A percentile compares a stretch with the other conserved stretches of the same genome.
phyloP scores from a whole-genome alignment of 139 green algal genomes.

The Closterium sp. region DNA sequence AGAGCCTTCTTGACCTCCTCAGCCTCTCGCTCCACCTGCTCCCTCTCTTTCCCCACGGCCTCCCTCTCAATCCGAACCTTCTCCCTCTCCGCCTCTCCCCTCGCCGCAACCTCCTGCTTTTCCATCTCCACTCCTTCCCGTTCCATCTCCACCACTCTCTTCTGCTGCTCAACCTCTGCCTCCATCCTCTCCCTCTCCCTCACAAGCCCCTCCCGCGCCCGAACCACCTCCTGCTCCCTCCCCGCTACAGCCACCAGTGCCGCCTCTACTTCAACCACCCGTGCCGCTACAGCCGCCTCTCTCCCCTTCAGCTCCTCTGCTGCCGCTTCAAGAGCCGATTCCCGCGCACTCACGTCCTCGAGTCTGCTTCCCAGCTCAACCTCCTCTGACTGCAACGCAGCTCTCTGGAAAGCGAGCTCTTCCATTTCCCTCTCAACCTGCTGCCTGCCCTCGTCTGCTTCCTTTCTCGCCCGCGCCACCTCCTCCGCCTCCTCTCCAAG shows the following conservation, averaged over 20 bases:
- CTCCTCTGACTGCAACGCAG: not conserved
- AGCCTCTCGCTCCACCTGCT: not conserved
- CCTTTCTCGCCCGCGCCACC: not conserved
- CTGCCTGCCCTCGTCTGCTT: not conserved
- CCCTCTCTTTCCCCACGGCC: not conserved
- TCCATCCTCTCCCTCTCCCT: not conserved
- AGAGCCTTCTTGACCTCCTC: not conserved
- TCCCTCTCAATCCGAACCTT: not conserved
- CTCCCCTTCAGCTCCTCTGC: not conserved
- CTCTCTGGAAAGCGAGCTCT: not conserved
- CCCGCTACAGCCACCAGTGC: not conserved
- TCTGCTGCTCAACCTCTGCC: not conserved
- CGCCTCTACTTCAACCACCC: not conserved
- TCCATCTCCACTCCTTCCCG: not conserved
- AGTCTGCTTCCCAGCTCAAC: not conserved
- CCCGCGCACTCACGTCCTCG: not conserved
- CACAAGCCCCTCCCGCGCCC: not conserved
- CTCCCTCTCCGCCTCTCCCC: not conserved
- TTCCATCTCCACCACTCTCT: not conserved
- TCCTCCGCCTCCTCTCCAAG: not conserved
- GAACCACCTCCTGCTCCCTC: not conserved
- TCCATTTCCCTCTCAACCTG: not conserved
- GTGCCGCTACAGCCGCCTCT: not conserved
- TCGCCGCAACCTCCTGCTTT: not conserved
- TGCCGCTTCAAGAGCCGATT: not conserved